These are phyloP conservation scores for Lactarius akahatsu DNA, from an alignment of 768 basidiomycete genomes.

Conservation along the genomic window DNA sequence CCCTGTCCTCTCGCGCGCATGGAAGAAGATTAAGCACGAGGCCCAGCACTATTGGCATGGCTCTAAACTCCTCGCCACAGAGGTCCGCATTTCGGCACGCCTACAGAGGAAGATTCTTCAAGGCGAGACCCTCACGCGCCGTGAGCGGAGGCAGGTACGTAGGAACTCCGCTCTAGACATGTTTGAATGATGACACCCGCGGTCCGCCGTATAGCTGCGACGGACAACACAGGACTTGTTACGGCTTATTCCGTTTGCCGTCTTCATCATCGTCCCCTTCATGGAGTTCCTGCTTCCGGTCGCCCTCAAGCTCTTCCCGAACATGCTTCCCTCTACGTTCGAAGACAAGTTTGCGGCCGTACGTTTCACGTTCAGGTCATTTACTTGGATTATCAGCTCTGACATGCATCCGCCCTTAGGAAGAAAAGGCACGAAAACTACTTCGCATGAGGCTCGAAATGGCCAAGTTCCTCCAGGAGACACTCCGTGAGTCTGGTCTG, in stretches of 20 bases:
- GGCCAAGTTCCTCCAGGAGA: conserved; percentile 99
- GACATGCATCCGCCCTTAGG: conserved; percentile 44
- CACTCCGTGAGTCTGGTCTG: conserved; percentile 88
- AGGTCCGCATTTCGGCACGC: conserved; percentile 85
- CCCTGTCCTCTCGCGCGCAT: conserved; percentile 60
- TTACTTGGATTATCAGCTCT: neutral
- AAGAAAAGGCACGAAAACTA: conserved; percentile 95
- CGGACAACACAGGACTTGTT: conserved; percentile 93
- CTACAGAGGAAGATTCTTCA: conserved; percentile 92
- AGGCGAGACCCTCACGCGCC: conserved; percentile 85
- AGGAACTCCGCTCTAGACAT: neutral
- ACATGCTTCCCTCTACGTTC: conserved; percentile 97
- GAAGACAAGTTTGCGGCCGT: conserved; percentile 96
- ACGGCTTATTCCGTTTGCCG: conserved; percentile 91
- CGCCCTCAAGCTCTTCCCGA: conserved; percentile 95
- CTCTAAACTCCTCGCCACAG: conserved; percentile 88
- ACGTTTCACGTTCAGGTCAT: conserved; percentile 34
- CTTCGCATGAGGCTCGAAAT: conserved; percentile 94
- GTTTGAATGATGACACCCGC: conserved; percentile 5
- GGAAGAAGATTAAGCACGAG: conserved; percentile 96
- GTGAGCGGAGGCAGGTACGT: conserved; percentile 88
- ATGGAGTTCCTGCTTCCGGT: conserved; percentile 97
- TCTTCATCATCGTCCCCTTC: conserved; percentile 94
- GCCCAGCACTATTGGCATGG: conserved; percentile 97
- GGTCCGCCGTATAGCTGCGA: conserved; percentile 57